Evolutionary conservation across 1,284 basidiomycete species (phyloP).

Genomic region (Rhodotorula sp.): DNA sequence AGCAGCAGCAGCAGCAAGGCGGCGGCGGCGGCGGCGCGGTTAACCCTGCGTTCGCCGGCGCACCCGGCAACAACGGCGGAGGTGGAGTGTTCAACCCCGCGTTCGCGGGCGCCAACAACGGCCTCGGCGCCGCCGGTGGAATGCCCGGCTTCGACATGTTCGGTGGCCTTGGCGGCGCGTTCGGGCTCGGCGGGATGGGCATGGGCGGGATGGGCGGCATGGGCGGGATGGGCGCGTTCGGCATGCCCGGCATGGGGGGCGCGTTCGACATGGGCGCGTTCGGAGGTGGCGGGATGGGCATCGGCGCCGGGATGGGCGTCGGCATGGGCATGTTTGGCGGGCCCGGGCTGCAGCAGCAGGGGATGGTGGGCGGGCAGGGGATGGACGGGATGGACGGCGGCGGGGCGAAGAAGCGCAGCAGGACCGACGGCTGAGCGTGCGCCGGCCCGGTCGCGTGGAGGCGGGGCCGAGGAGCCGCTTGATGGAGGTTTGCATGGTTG

Average conservation of each 20-base stretch:
- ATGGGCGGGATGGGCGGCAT: slow-evolving; percentile 9
- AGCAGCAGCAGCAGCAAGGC: neutral
- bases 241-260: slow-evolving; percentile 8
- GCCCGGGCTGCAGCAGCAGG: neutral
- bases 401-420: slow-evolving; percentile 11
- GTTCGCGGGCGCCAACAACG: neutral
- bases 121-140: neutral
- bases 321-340: neutral
- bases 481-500: neutral
- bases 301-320: neutral
- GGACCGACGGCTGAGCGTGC: slow-evolving; percentile 1
- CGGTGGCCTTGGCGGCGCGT: slow-evolving; percentile 5
- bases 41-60: slow-evolving; percentile 5
- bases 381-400: neutral
- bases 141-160: slow-evolving; percentile 4
- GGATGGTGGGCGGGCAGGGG: neutral
- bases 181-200: neutral
- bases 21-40: neutral
- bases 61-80: neutral
- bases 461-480: neutral
- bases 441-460: neutral
- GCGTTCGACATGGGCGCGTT: slow-evolving; percentile 2
- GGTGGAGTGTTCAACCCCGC: slow-evolving; percentile 16
- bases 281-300: slow-evolving; percentile 4
- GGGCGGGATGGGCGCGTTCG: slow-evolving; percentile 5